phyloP scores from a whole-genome alignment of 2,329 filamentous ascomycete species.

The Grosmannia clavigera region DNA sequence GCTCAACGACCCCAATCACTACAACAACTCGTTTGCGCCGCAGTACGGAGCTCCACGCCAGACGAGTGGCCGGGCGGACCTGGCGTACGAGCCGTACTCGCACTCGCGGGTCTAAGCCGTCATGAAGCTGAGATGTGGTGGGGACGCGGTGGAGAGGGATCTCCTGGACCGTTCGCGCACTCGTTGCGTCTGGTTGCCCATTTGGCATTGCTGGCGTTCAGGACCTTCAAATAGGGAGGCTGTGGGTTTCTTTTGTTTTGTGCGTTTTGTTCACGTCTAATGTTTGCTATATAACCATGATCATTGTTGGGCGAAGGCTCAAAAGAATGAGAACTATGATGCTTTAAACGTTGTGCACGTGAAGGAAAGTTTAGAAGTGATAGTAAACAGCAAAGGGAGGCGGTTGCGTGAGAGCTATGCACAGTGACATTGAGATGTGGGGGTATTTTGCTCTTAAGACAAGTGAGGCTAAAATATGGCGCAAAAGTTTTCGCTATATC shows the following conservation, averaged over 20 bases:
- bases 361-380: neutral
- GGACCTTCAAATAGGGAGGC: neutral
- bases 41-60: constrained; percentile 24
- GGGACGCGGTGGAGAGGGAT: no score
- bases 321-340: neutral
- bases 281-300: neutral
- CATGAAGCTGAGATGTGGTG: neutral
- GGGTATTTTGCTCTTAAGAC: neutral
- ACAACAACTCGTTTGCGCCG: constrained; percentile 21
- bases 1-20: constrained; percentile 28
- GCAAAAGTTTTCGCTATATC: neutral
- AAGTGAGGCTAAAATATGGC: neutral
- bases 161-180: neutral
- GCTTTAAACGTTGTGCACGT: neutral
- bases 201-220: constrained; percentile 9
- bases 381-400: neutral
- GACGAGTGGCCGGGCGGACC: constrained; percentile 31
- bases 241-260: neutral
- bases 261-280: neutral
- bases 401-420: neutral
- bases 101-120: constrained; percentile 34
- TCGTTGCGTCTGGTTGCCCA: neutral
- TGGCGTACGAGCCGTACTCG: constrained; percentile 53
- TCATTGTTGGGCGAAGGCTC: neutral
- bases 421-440: neutral